Base-by-base conservation (phyloP, 2,329 filamentous ascomycete species). In the Sordariomycetes sp. region DNA sequence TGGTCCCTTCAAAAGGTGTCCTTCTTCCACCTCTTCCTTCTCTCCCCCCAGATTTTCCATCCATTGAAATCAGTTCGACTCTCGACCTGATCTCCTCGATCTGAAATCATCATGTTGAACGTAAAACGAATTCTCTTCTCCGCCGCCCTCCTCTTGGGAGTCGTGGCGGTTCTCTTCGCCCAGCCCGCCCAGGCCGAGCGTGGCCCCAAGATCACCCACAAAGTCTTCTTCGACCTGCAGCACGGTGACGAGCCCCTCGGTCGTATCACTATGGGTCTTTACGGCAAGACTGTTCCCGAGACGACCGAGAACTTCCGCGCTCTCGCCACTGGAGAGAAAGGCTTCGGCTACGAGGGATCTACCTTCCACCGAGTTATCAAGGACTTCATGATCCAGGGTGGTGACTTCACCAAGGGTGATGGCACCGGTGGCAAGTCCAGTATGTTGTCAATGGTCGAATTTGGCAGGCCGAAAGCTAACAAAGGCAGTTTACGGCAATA, bases 151-250 rank as follows among this genome's bases (percentile, higher is more conserved):
- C 75, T 94, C 53, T 58, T 93, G 50, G 79, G 84, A 50, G 68
- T 88, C 49, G 71, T 73, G 47, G 69, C 90, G 55, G 64, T 87
- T 46, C 76, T 86, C 66, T 78, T 94, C 55, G 72, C 82, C 46
- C 80, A 86, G 61, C 73, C 76, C 21, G 78, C 75, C 39, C 77
- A 83, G 48, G 83, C 84, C 35, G 69, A 69, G 46, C 86, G 90
- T 68, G 90, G 92, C 30, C 90, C 86, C 43, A 93, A 92, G 78
- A 90, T 95, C 68, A 95, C 88, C 51, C 72, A 85, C 72, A 94
- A 94, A 78, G 86, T 92, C 63, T 92, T 77, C 72, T 90, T 93
- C 59, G 85, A 92, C 61, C 79, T 93, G 46, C 64, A 71, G 50
- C 79, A 86, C 52, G 86, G 81, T 51, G 85, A 85, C 43, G 69